Conservation (phyloP, 129 eudicot genomes). For the Helianthus tuberosus region DNA sequence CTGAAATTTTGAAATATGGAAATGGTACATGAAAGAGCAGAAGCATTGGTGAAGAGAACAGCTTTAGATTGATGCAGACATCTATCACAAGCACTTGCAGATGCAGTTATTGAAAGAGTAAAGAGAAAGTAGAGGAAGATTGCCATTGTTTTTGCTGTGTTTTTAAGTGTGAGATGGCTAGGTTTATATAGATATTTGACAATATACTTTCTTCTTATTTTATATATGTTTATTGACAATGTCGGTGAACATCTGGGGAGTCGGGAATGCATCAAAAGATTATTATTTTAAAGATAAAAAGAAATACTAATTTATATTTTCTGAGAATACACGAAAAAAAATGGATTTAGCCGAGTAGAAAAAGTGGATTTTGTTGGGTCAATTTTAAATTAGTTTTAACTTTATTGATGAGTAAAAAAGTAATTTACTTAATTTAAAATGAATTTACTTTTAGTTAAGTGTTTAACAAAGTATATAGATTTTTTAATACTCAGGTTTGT, state of each 20-base stretch:
- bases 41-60: constrained; percentile 37
- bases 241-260: constrained; percentile 45
- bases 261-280: constrained; percentile 24
- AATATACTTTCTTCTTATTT: neutral
- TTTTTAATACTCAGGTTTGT: no score
- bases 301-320: neutral
- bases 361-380: no score
- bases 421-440: no score
- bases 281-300: neutral
- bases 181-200: constrained; percentile 31
- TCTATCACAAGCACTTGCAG: constrained; percentile 40
- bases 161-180: no score
- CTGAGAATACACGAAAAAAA: neutral
- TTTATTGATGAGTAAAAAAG: no score
- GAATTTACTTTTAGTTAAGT: no score
- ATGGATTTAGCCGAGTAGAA: no score
- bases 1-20: neutral
- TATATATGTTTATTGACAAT: neutral
- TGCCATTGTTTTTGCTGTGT: constrained; percentile 30
- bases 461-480: no score
- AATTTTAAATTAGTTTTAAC: no score
- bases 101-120: constrained; percentile 30
- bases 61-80: constrained; percentile 47
- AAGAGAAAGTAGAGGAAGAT: constrained; percentile 30
- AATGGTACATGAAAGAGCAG: constrained; percentile 41